Evolutionary conservation across 331 rosid genomes (phyloP).

Genomic region (Cydonia oblonga): DNA sequence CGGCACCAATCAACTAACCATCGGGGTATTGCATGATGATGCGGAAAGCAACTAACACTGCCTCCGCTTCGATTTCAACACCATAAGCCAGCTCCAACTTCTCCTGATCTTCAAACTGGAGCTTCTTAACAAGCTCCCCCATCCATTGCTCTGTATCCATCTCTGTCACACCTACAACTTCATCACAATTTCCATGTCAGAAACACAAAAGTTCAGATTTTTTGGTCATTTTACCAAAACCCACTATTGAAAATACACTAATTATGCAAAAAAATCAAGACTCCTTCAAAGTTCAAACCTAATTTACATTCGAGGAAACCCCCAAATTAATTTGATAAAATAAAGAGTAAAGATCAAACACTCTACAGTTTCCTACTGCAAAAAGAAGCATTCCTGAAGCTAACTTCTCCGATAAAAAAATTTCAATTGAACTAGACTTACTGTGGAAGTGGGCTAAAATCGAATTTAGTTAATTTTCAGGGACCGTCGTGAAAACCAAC

Average conservation of each 20-base stretch:
- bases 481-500: not conserved
- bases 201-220: not conserved
- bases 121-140: not conserved
- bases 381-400: not conserved
- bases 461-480: not conserved
- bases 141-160: constrained; percentile 4
- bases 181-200: not conserved
- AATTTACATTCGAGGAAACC: not conserved
- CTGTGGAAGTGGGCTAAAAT: not conserved
- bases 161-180: not conserved
- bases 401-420: not conserved
- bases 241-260: not conserved
- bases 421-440: not conserved
- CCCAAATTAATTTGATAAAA: not conserved
- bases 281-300: not conserved
- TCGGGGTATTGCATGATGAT: constrained; percentile 6
- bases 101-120: constrained; percentile 6
- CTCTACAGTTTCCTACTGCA: not conserved
- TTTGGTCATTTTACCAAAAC: not conserved
- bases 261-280: not conserved
- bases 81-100: constrained; percentile 10
- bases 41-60: not conserved
- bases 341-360: not conserved
- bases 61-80: constrained; percentile 5
- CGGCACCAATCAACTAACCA: not conserved